Percentiles rank a stretch among this genome's conserved stretches.
Evolutionary conservation across 2,329 filamentous ascomycete genomes (phyloP).

Genomic region (Beauveria caledonica): DNA sequence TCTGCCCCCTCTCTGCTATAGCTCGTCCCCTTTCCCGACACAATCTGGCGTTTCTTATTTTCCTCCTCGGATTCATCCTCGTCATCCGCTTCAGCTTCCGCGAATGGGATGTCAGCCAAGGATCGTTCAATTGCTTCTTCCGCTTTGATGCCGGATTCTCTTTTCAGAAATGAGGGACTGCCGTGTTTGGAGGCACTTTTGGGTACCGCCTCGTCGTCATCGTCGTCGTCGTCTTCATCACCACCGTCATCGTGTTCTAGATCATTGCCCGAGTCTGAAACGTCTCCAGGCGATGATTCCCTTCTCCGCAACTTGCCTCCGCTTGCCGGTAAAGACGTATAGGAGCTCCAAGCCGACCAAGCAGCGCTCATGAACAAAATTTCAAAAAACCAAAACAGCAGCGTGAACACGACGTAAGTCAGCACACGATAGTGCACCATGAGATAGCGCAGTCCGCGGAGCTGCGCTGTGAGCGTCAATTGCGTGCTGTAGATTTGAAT

Average conservation of each 20-base stretch:
- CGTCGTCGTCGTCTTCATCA: slow-evolving; percentile 29
- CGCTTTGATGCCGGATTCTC: slow-evolving; percentile 19
- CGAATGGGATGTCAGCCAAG: slow-evolving; percentile 26
- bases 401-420: slow-evolving; percentile 60
- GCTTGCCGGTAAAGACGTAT: slow-evolving; percentile 17
- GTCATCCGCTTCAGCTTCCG: slow-evolving; percentile 38
- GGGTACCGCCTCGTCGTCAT: slow-evolving; percentile 29
- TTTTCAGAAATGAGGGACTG: slow-evolving; percentile 31
- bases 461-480: slow-evolving; percentile 63
- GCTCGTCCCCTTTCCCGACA: slow-evolving; percentile 1
- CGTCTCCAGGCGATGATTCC: slow-evolving; percentile 11
- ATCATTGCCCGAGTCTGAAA: slow-evolving; percentile 10
- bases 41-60: neutral
- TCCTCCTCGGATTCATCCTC: slow-evolving; percentile 26
- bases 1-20: slow-evolving; percentile 6
- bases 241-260: slow-evolving; percentile 22
- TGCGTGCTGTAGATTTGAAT: slow-evolving; percentile 69
- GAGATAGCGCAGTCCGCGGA: slow-evolving; percentile 69
- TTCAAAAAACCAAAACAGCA: slow-evolving; percentile 69
- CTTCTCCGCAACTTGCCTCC: slow-evolving; percentile 9
- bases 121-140: slow-evolving; percentile 18
- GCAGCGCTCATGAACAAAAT: slow-evolving; percentile 56
- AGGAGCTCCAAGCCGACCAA: slow-evolving; percentile 49
- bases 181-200: slow-evolving; percentile 23
- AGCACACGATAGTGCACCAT: slow-evolving; percentile 78